Conservation (phyloP, 257 asterid genomes). For the Salvia hispanica region DNA sequence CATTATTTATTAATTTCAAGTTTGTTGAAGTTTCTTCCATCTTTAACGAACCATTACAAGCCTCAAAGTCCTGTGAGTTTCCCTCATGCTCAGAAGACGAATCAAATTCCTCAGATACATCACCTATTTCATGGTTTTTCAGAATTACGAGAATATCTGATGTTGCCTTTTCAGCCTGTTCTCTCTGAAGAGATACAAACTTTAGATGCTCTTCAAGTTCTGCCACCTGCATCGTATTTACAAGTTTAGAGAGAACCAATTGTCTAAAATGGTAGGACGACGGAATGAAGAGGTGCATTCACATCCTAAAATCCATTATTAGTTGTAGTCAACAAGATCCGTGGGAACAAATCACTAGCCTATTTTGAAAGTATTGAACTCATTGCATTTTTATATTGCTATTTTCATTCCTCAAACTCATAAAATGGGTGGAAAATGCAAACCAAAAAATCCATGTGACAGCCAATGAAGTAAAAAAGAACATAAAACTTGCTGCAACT, state of each 20-base stretch:
- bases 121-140: slow-evolving; percentile 67
- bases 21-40: slow-evolving; percentile 44
- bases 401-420: background rate
- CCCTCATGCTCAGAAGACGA: slow-evolving; percentile 73
- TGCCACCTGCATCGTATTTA: slow-evolving; percentile 47
- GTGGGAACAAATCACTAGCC: too few species aligned
- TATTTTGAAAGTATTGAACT: too few species aligned
- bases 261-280: background rate
- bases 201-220: slow-evolving; percentile 88
- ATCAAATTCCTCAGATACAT: slow-evolving; percentile 64
- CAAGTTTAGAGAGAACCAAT: slow-evolving; percentile 16
- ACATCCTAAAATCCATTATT: background rate
- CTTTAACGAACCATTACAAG: slow-evolving; percentile 37
- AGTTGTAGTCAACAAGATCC: too few species aligned
- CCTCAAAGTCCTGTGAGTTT: slow-evolving; percentile 40
- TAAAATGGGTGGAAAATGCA: background rate
- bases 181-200: slow-evolving; percentile 69
- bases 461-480: slow-evolving; percentile 15
- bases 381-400: too few species aligned
- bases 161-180: slow-evolving; percentile 93
- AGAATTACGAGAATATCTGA: slow-evolving; percentile 75
- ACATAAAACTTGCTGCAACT: slow-evolving; percentile 31
- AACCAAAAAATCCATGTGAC: slow-evolving; percentile 1
- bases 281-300: background rate
- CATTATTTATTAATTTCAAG: slow-evolving; percentile 44